Evolutionary conservation across 805 yeast genomes (phyloP), one percentile per base, ranked within the genome.

Genomic region (Ogataea glucozyma): DNA sequence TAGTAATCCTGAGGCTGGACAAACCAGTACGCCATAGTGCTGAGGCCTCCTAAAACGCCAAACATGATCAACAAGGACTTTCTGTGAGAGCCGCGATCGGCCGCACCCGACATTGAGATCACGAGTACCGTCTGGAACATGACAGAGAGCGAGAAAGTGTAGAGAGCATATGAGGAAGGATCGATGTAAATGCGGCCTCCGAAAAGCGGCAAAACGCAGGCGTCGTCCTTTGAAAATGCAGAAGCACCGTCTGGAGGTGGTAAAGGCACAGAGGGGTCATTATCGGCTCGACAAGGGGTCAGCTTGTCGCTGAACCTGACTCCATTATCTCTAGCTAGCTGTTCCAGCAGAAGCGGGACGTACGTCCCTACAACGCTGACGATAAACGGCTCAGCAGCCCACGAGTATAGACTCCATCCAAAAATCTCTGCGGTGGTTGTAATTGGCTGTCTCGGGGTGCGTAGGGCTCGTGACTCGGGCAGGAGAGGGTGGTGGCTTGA

Each of bases 351-450:
- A 13, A 86, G 62, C 0, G 93, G 93, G 5, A 85, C 83, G 58
- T 83, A 86, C 0, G 91, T 84, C 0, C 90, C 83, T 5, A 86
- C 83, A 2, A 85, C 89, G 29, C 87, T 79, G 6, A 85, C 93
- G 4, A 84, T 74, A 56, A 85, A 86, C 0, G 93, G 93, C 59
- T 85, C 95, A 16, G 86, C 78, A 1, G 90, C 89, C 75, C 85
- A 81, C 2, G 83, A 70, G 50, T 79, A 82, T 6, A 81, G 66
- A 56, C 80, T 79, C 90, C 90, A 78, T 4, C 90, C 91, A 26
- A 70, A 51, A 2, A 82, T 69, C 49, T 77, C 81, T 26, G 62
- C 54, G 21, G 60, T 54, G 4, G 73, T 62, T 0, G 78, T 70
- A 3, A 23, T 26, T 10, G 56, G 53, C 30, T 52, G 55, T 14